A percentile compares a stretch with the other conserved stretches of the same genome.
Conservation (phyloP, 2,329 filamentous ascomycete species). For the Fusarium citri region DNA sequence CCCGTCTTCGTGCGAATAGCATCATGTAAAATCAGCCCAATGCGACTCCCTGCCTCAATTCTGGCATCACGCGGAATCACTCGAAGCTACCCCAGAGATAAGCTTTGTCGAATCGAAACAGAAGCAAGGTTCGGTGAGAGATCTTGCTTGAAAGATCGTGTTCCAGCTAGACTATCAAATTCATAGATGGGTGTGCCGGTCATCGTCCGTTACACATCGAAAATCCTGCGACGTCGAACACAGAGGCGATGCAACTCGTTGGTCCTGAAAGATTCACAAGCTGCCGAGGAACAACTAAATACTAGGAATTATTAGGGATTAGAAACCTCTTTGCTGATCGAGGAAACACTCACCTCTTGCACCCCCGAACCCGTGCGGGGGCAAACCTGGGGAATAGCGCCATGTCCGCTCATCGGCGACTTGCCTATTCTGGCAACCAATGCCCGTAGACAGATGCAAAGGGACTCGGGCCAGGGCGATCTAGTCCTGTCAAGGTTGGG, state of each 20-base stretch:
- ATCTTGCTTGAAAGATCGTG: slow-evolving; percentile 8
- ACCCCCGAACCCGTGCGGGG: slow-evolving; percentile 38
- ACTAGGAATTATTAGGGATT: slow-evolving; percentile 12
- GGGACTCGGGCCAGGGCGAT: slow-evolving; percentile 44
- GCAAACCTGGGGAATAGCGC: slow-evolving; percentile 47
- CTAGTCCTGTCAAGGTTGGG: slow-evolving; percentile 35
- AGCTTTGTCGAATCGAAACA: slow-evolving; percentile 21
- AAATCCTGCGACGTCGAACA: slow-evolving; percentile 29
- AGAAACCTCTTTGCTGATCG: not conserved
- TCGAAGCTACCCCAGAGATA: slow-evolving; percentile 1
- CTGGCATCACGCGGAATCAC: slow-evolving; percentile 6
- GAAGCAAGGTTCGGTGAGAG: slow-evolving; percentile 7
- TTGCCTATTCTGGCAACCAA: slow-evolving; percentile 44
- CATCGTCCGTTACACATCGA: slow-evolving; percentile 31
- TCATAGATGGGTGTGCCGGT: slow-evolving; percentile 30
- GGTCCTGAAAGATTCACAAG: slow-evolving; percentile 41
- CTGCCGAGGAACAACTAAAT: slow-evolving; percentile 42
- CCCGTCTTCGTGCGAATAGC: slow-evolving; percentile 7
- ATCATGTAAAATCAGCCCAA: slow-evolving; percentile 24
- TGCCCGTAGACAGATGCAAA: slow-evolving; percentile 45
- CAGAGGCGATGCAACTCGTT: slow-evolving; percentile 23
- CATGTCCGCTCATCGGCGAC: slow-evolving; percentile 36
- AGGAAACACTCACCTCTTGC: slow-evolving; percentile 19
- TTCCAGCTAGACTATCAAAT: slow-evolving; percentile 23
- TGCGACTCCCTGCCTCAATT: not conserved